Base-by-base conservation (phyloP, 1,139 yeast species). In the Candida sanyaensis region DNA sequence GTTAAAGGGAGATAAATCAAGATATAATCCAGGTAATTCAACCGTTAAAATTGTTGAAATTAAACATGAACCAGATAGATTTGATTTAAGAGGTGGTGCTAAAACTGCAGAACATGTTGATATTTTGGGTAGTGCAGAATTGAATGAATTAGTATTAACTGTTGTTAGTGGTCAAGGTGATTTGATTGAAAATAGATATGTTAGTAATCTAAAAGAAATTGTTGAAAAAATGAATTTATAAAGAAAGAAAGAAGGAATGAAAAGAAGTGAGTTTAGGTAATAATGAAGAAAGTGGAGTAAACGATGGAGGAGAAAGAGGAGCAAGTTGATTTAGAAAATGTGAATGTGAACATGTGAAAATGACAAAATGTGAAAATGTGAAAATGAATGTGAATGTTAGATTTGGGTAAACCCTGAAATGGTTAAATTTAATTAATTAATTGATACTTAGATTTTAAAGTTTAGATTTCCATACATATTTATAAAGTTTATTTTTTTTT, bases 61-160 rank as follows among this genome's bases (percentile, higher is more conserved):
- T 73, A 80, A 81, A 58, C 97, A 93, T 61, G 96, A 91, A 62
- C 99, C 99, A 0, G 96, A 89, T 61, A 73, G 89, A 57, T 90
- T 87, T 62, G 99, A 95, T 69, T 87, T 93, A 44, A 80, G 99
- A 56, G 99, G 99, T 21, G 99, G 99, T 4, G 96, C 97, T 23
- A 88, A 88, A 62, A 93, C 98, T 1, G 97, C 99, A 0, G 99
- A 93, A 60, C 99, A 93, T 66, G 99, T 93, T 24, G 99, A 95
- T 64, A 91, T 93, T 48, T 74, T 93, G 43, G 99, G 99, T 1
- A 84, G 96, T 50, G 91, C 97, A 0, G 96, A 87, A 63, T 73
- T 93, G 63, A 93, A 93, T 63, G 97, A 93, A 61, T 71, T 92
- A 59, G 75, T 93, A 5, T 73, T 93, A 50, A 80, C 81, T 52